phyloP scores from a whole-genome alignment of 2,329 filamentous ascomycete species.

The Alternaria solani region DNA sequence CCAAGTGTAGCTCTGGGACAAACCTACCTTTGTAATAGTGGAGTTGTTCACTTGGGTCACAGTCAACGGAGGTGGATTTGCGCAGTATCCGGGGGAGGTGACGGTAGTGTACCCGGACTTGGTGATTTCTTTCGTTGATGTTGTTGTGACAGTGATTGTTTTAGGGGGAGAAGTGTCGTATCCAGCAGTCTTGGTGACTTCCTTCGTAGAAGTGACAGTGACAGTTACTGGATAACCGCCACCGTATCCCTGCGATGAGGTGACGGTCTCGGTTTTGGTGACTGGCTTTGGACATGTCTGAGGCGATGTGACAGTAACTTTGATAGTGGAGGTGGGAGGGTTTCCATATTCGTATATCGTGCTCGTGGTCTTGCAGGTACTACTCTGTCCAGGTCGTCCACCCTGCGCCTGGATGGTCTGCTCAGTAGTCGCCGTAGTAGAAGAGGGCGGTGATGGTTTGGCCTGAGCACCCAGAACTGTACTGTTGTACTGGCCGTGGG shows the following conservation, averaged over 20 bases:
- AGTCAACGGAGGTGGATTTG: background rate
- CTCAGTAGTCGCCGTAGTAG: background rate
- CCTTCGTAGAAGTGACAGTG: background rate
- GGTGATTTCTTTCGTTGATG: background rate
- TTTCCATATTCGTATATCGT: constrained; percentile 12
- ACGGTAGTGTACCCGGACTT: background rate
- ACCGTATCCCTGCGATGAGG: background rate
- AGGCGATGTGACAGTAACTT: constrained; percentile 21
- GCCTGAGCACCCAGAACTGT: constrained; percentile 15
- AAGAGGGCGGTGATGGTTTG: constrained; percentile 1
- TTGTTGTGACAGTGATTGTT: constrained; percentile 1
- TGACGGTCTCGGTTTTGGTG: background rate
- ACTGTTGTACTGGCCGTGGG: constrained; percentile 21
- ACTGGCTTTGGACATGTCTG: constrained; percentile 4
- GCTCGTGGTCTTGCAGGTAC: constrained; percentile 13
- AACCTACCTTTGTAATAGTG: background rate
- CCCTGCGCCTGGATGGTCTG: constrained; percentile 1
- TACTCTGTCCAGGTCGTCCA: background rate
- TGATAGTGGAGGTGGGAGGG: constrained; percentile 16
- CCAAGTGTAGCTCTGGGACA: background rate
- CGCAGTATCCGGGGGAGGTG: background rate
- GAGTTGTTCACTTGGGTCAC: constrained; percentile 5
- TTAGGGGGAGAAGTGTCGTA: background rate
- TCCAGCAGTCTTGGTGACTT: background rate
- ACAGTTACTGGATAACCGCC: background rate